Conservation (phyloP, 176 grass and related monocot species). For the Leersia perrieri region DNA sequence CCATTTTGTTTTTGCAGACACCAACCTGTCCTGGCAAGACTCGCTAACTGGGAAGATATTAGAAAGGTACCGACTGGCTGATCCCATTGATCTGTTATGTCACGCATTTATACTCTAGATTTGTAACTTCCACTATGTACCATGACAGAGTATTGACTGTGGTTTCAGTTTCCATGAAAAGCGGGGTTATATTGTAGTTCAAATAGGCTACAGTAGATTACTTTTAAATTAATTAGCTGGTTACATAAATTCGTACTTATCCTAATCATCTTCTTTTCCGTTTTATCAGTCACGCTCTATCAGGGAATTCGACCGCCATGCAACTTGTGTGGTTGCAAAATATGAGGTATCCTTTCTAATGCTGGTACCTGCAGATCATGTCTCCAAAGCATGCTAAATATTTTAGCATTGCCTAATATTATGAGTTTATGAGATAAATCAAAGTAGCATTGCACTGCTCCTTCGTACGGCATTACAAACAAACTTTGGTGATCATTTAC, state of each 20-base stretch:
- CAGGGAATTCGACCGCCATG: slow-evolving; percentile 86
- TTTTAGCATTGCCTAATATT: neutral
- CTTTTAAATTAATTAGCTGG: slow-evolving; percentile 15
- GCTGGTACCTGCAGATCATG: neutral
- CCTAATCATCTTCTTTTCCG: neutral
- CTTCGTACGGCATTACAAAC: neutral
- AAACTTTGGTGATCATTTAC: neutral
- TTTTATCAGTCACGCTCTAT: slow-evolving; percentile 68
- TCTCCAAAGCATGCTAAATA: neutral
- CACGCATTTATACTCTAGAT: neutral
- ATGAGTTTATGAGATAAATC: neutral
- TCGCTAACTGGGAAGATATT: slow-evolving; percentile 98
- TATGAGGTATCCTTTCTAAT: slow-evolving; percentile 74
- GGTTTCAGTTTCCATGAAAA: slow-evolving; percentile 8
- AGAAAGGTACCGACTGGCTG: slow-evolving; percentile 40
- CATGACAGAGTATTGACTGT: neutral
- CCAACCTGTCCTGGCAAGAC: slow-evolving; percentile 66
- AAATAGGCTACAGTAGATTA: neutral
- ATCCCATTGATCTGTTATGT: neutral
- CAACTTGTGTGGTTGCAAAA: slow-evolving; percentile 82
- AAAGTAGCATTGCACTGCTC: neutral
- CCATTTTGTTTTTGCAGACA: slow-evolving; percentile 54
- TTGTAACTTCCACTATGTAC: neutral
- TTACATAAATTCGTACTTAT: neutral
- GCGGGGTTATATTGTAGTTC: neutral